Conservation (phyloP, 2,329 filamentous ascomycete species). For the Magnaporthales sp. region DNA sequence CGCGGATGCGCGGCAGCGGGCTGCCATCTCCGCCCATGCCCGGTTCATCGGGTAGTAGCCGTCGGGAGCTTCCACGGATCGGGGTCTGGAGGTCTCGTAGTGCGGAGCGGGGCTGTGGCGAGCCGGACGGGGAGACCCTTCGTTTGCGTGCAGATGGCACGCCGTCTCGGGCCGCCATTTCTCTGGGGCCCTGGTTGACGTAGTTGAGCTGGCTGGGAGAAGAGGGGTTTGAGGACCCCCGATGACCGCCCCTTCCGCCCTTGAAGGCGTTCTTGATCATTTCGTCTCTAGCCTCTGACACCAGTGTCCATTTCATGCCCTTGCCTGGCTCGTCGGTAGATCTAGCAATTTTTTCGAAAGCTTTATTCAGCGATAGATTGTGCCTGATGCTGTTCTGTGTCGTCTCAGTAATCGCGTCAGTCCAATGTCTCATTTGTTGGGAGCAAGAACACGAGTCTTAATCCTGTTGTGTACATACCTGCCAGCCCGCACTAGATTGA, state of each 20-base stretch:
- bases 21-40: constrained; percentile 43
- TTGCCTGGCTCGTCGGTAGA: constrained; percentile 94
- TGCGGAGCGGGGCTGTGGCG: constrained; percentile 44
- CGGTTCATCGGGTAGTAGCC: constrained; percentile 25
- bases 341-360: constrained; percentile 86
- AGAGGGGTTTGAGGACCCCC: constrained; percentile 63
- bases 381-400: constrained; percentile 86
- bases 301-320: constrained; percentile 98
- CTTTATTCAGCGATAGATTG: constrained; percentile 90
- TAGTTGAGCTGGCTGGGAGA: constrained; percentile 55
- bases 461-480: constrained; percentile 44
- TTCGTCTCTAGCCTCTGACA: constrained; percentile 74
- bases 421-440: background rate
- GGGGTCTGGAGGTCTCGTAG: constrained; percentile 46
- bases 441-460: background rate
- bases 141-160: constrained; percentile 43
- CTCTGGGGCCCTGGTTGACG: constrained; percentile 48
- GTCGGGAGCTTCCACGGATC: constrained; percentile 42
- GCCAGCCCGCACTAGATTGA: constrained; percentile 74
- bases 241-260: constrained; percentile 53
- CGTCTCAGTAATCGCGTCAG: background rate
- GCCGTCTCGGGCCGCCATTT: constrained; percentile 43
- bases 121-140: constrained; percentile 44
- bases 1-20: constrained; percentile 50
- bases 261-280: constrained; percentile 68